These are phyloP conservation scores for Cyclotella atomus DNA, from an alignment of 108 stramenopile genomes.

Conservation along the genomic window DNA sequence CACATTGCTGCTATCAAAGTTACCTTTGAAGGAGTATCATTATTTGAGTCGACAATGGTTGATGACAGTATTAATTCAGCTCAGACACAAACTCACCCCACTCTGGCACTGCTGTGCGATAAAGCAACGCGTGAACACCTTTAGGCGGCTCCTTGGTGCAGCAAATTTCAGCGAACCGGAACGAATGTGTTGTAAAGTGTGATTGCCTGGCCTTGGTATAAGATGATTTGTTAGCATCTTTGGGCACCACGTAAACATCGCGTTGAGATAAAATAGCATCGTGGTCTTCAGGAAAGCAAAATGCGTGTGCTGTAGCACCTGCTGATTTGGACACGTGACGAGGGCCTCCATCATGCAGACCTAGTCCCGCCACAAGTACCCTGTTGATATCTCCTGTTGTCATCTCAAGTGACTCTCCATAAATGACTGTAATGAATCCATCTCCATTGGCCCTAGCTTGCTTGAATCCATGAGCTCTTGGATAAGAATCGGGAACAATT, in stretches of 20 bases:
- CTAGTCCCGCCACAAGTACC: constrained; percentile 41
- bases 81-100: constrained; percentile 15
- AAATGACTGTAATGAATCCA: constrained; percentile 35
- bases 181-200: constrained; percentile 45
- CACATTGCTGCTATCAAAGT: constrained; percentile 39
- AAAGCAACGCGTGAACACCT: constrained; percentile 26
- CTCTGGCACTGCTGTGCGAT: constrained; percentile 37
- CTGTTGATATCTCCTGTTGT: constrained; percentile 52
- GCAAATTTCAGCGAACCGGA: constrained; percentile 46
- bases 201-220: constrained; percentile 33
- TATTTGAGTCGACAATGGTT: too few species aligned
- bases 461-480: constrained; percentile 35
- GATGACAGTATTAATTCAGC: background rate
- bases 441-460: constrained; percentile 12
- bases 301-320: background rate
- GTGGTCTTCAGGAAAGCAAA: constrained; percentile 41
- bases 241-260: constrained; percentile 33
- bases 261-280: constrained; percentile 34
- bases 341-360: constrained; percentile 38
- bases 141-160: constrained; percentile 32
- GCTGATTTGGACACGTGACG: constrained; percentile 18
- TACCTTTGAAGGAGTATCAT: background rate
- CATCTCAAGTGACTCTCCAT: constrained; percentile 45
- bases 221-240: background rate
- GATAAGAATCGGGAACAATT: constrained; percentile 33